Evolutionary conservation across 1,284 basidiomycete species (phyloP).

Genomic region (Apiotrichum porosum): DNA sequence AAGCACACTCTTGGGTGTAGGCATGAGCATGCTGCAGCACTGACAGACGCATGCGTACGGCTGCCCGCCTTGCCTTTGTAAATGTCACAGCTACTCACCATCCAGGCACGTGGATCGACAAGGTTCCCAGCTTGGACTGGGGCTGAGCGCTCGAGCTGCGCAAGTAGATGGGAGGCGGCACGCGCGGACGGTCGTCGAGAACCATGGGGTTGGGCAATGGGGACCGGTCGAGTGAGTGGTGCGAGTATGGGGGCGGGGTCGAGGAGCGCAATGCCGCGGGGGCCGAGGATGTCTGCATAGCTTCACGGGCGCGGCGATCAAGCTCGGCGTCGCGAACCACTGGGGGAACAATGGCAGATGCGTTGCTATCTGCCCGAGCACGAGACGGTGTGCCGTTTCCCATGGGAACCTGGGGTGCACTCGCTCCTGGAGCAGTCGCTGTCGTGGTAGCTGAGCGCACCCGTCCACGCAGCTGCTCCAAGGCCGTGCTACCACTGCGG

Average conservation of each 20-base stretch:
- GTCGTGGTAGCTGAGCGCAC: neutral
- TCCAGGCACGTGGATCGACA: conserved; percentile 40
- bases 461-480: neutral
- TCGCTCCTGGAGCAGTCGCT: neutral
- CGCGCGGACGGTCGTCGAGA: conserved; percentile 33
- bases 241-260: conserved; percentile 32
- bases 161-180: conserved; percentile 41
- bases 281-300: conserved; percentile 2
- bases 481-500: neutral
- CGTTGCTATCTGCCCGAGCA: neutral
- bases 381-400: neutral
- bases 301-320: conserved; percentile 1
- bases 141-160: conserved; percentile 29
- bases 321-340: neutral
- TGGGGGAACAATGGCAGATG: neutral
- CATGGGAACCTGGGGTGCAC: too few relatives aligned
- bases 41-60: too few relatives aligned
- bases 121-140: conserved; percentile 20
- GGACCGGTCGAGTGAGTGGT: conserved; percentile 33
- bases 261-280: conserved; percentile 5
- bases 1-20: too few relatives aligned
- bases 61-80: too few relatives aligned
- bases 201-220: conserved; percentile 27
- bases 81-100: conserved; percentile 41
- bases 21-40: too few relatives aligned